Base-by-base conservation (phyloP, 495 filamentous ascomycete genomes). In the Aspergillus incahuasiensis region DNA sequence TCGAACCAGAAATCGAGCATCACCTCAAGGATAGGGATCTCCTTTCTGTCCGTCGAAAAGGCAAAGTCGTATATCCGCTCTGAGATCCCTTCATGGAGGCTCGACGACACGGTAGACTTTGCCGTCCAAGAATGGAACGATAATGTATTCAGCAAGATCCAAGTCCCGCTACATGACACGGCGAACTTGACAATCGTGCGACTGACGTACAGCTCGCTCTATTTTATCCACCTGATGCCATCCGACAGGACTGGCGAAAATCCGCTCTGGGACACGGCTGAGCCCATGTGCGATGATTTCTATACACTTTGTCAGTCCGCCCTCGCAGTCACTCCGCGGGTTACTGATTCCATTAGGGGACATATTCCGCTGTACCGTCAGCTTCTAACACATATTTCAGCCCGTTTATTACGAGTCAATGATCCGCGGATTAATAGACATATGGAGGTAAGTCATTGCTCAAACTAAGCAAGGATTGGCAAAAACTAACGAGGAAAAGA, bases 241-340 rank as follows among this genome's bases (percentile, higher is more conserved):
- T 86, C 88, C 39, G 85, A 89, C 55, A 85, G 88, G 55, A 88
- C 86, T 0, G 85, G 86, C 0, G 86, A 90, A 67, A 89, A 89
- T 57, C 86, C 86, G 3, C 58, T 84, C 1, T 90, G 86, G 83
- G 58, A 80, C 4, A 84, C 79, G 21, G 74, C 63, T 8, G 86
- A 88, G 71, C 86, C 87, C 15, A 88, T 83, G 52, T 90, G 83
- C 68, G 87, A 90, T 65, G 86, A 84, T 2, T 69, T 68, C 45
- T 72, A 72, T 48, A 72, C 68, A 5, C 62, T 71, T 54, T 72
- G 69, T 71, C 40, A 60, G 70, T 63, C 18, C 42, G 22, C 20
- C 5, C 8, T 8, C 0, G 18, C 2, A 12, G 7, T 34, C 22
- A 11, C 19, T 0, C 21, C 9, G 19, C 15, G 47, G 25, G 4